Conservation (phyloP, 2,329 filamentous ascomycete genomes). For the Davidsoniella virescens region DNA sequence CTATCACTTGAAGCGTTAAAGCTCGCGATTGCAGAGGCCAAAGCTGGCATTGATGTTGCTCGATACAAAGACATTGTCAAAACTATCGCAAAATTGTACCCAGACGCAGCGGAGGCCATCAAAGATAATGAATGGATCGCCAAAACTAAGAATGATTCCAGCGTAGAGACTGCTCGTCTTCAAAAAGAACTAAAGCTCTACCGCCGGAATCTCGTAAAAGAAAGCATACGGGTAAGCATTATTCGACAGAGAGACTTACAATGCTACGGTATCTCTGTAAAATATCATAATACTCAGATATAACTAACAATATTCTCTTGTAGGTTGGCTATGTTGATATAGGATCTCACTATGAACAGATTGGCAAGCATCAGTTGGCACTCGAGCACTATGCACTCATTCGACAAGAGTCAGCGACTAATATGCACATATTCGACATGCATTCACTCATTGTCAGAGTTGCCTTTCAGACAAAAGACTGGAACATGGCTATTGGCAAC, state of each 20-base stretch:
- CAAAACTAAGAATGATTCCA: slow-evolving; percentile 47
- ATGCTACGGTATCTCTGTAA: not conserved
- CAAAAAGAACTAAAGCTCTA: slow-evolving; percentile 79
- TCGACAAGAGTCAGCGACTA: slow-evolving; percentile 75
- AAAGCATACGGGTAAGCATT: slow-evolving; percentile 67
- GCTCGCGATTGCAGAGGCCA: slow-evolving; percentile 59
- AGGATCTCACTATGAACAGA: slow-evolving; percentile 64
- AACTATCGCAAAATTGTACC: slow-evolving; percentile 44
- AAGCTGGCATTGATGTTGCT: slow-evolving; percentile 54
- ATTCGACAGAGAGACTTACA: not conserved
- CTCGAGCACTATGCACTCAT: slow-evolving; percentile 69
- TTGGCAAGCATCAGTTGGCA: slow-evolving; percentile 56
- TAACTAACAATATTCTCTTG: not conserved
- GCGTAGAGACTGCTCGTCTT: slow-evolving; percentile 54
- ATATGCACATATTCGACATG: slow-evolving; percentile 71
- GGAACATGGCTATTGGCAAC: slow-evolving; percentile 47
- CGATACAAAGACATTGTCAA: slow-evolving; percentile 56
- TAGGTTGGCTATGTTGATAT: slow-evolving; percentile 93
- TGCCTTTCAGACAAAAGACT: slow-evolving; percentile 61
- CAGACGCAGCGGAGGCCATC: slow-evolving; percentile 49
- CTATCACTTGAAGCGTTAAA: slow-evolving; percentile 70
- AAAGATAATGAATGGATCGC: slow-evolving; percentile 64
- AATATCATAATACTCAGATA: not conserved
- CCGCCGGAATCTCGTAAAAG: slow-evolving; percentile 93
- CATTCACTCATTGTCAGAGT: slow-evolving; percentile 63